Evolutionary conservation across 2,329 filamentous ascomycete genomes (phyloP).

Genomic region (Aureobasidium musti): DNA sequence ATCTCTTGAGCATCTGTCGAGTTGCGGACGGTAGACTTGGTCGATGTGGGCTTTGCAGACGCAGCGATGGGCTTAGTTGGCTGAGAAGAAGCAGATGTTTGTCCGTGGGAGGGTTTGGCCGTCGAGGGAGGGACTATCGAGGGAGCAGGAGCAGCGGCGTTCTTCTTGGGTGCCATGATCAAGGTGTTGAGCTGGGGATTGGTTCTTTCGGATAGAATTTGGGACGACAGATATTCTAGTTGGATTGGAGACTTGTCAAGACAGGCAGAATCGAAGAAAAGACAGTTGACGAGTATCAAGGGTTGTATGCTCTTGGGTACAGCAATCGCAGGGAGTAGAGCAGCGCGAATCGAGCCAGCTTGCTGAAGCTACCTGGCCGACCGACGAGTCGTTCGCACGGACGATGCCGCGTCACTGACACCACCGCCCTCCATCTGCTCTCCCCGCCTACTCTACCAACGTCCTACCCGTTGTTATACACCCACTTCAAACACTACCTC

Average conservation of each 20-base stretch:
- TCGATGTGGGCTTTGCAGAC: constrained; percentile 34
- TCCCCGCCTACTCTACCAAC: not conserved
- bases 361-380: constrained; percentile 6
- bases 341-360: constrained; percentile 3
- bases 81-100: constrained; percentile 34
- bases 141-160: constrained; percentile 34
- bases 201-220: not conserved
- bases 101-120: constrained; percentile 33
- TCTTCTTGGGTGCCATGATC: constrained; percentile 39
- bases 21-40: constrained; percentile 32
- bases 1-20: constrained; percentile 57
- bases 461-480: not conserved
- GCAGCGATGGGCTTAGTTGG: constrained; percentile 34
- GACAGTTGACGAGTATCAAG: not conserved
- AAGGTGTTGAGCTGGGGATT: not conserved
- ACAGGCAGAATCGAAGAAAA: not conserved
- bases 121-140: constrained; percentile 34
- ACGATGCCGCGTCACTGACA: constrained; percentile 11
- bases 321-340: not conserved
- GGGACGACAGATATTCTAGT: not conserved
- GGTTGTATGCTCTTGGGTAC: not conserved
- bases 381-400: not conserved
- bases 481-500: not conserved
- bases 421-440: not conserved
- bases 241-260: not conserved